Base-by-base conservation (phyloP, 768 basidiomycete genomes). In the Trametes sanguinea region DNA sequence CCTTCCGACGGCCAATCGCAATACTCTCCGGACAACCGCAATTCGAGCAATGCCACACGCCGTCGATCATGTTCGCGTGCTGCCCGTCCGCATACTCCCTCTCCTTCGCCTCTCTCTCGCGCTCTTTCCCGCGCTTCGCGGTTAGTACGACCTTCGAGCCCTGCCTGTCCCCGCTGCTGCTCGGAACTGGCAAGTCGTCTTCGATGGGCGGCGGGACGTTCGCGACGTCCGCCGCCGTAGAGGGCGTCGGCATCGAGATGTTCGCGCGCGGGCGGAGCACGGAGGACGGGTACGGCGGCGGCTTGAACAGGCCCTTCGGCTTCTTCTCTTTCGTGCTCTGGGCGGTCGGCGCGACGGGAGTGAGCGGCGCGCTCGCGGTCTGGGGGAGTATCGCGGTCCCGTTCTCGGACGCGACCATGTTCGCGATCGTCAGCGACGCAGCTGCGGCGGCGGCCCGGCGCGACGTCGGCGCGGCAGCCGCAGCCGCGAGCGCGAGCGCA, bases 31-130 rank as follows among this genome's bases (percentile, higher is more conserved):
- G 95, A 71, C 91, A 91, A 5, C 95, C 95, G 68, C 93, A 97
- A 70, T 94, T 96, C 17, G 92, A 94, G 71, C 95, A 98, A 76
- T 94, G 92, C 95, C 95, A 97, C 4, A 91, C 81, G 1, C 92
- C 93, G 66, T 94, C 79, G 71, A 94, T 89, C 67, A 84, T 80
- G 71, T 93, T 91, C 42, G 87, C 81, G 68, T 91, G 91, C 70
- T 92, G 90, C 7, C 90, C 89, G 68, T 93, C 88, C 43, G 86
- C 87, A 70, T 87, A 91, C 73, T 91, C 91, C 70, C 81, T 87
- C 73, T 91, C 89, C 73, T 92, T 93, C 22, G 92, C 90, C 69
- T 92, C 90, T 37, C 88, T 77, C 75, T 92, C 91, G 13, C 85
- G 78, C 72, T 92, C 92, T 75, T 88, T 89, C 27, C 80, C 81